Evolutionary conservation across 306 rosid genomes (phyloP).

Genomic region (Vicia sativa): DNA sequence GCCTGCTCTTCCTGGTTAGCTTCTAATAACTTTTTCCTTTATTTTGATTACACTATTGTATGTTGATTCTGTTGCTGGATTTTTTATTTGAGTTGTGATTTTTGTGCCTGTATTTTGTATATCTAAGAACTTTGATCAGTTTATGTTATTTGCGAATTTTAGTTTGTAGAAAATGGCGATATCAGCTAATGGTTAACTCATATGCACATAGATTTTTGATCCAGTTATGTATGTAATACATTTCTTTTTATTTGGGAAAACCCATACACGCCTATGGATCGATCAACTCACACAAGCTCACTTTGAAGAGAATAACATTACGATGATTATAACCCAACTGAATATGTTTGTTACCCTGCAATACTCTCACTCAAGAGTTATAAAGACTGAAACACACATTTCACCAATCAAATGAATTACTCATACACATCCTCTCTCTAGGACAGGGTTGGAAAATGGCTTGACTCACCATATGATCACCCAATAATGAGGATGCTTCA

Average conservation of each 20-base stretch:
- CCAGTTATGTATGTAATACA: too few relatives aligned
- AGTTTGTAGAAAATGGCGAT: background rate
- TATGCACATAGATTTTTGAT: too few relatives aligned
- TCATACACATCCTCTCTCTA: background rate
- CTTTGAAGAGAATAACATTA: too few relatives aligned
- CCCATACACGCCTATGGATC: too few relatives aligned
- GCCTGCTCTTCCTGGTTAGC: slow-evolving; percentile 98
- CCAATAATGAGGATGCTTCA: too few relatives aligned
- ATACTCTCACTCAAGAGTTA: background rate
- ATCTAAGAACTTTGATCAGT: background rate
- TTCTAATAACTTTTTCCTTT: background rate
- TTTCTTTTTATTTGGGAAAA: too few relatives aligned
- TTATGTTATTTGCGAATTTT: background rate
- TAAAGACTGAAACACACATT: background rate
- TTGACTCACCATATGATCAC: too few relatives aligned
- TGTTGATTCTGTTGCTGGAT: slow-evolving; percentile 10
- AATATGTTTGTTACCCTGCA: background rate
- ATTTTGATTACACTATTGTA: background rate
- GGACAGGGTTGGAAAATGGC: too few relatives aligned
- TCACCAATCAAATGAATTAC: background rate
- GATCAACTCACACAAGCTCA: too few relatives aligned
- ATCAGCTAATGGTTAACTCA: too few relatives aligned
- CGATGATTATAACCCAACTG: background rate
- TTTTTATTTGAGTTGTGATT: background rate
- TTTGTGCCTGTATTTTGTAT: too few relatives aligned